Base-by-base conservation (phyloP, 805 yeast genomes). In the Saturnispora hagleri region DNA sequence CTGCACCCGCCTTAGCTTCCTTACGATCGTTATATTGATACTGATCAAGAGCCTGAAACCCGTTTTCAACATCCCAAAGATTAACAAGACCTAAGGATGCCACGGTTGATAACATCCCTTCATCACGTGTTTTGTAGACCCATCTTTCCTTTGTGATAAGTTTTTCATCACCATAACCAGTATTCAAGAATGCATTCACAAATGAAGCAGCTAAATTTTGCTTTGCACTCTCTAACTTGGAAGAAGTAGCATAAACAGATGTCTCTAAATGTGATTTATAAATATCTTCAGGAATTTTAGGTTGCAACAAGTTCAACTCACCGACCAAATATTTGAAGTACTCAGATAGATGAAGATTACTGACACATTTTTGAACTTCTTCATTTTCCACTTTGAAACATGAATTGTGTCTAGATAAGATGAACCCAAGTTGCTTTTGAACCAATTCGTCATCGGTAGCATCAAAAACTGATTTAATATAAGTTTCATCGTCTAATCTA, bases 181-280 rank as follows among this genome's bases (percentile, higher is more conserved):
- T 79, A 67, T 93, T 93, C 58, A 89, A 76, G 65, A 90, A 89
- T 6, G 90, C 85, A 63, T 89, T 93, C 48, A 90, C 98, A 67
- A 93, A 91, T n/a, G 93, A 79, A 3, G 95, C 82, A 4, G 98
- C 98, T 61, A 93, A 75, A 64, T 89, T 93, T 69, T 91, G 98
- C 67, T 89, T 90, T 12, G 97, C 96, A 36, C 96, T 86, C 66
- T 91, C 97, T 42, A 89, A 71, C 50, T 79, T 73, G 1, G 74
- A 62, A 6, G 84, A 78, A 31, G 79, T 70, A 5, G 84, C 82
- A 51, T 77, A 76, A 22, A 63, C 56, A 18, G 77, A 63, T 57
- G 79, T 82, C 64, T 93, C 98, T 58, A 91, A 75, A 66, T 91
- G 96, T 28, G 89, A 82, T 68, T 90, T 89, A 70, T 89, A 89